Evolutionary conservation across 441 rosid genomes (phyloP).

Genomic region (Omphalea diandra): DNA sequence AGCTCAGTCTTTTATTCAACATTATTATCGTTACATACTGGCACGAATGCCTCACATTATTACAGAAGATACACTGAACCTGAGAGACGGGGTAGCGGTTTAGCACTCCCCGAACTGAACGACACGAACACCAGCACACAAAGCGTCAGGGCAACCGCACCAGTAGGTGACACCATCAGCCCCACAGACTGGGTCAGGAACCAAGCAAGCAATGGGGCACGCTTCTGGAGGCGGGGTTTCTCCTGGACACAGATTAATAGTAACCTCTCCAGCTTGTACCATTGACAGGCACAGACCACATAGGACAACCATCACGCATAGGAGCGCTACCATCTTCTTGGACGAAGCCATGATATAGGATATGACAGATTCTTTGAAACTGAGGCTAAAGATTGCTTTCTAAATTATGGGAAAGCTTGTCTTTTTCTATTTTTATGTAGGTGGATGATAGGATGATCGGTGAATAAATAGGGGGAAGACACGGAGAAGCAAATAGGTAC

Average conservation of each 20-base stretch:
- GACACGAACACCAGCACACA: conserved; percentile 60
- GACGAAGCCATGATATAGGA: conserved; percentile 2
- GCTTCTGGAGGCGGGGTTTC: not conserved
- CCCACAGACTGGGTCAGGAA: conserved; percentile 76
- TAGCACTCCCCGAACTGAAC: conserved; percentile 62
- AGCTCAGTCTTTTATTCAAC: too few relatives aligned
- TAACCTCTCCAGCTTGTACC: not conserved
- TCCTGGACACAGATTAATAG: conserved; percentile 4
- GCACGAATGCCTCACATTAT: too few relatives aligned
- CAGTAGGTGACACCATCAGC: conserved; percentile 30
- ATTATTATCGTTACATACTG: too few relatives aligned
- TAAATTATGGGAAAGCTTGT: too few relatives aligned
- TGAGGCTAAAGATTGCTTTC: too few relatives aligned
- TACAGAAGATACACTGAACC: too few relatives aligned
- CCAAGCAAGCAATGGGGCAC: not conserved
- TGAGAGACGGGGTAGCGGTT: too few relatives aligned
- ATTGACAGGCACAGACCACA: not conserved
- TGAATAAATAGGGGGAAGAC: not conserved
- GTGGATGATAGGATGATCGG: not conserved
- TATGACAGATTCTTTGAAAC: not conserved
- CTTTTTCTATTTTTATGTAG: not conserved
- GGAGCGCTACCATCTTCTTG: conserved; percentile 7
- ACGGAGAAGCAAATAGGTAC: not conserved
- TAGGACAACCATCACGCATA: not conserved
- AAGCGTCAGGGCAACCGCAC: conserved; percentile 84